These are phyloP conservation scores for Naegleria lovaniensis DNA, from an alignment of 208 protist genomes.

Conservation along the genomic window DNA sequence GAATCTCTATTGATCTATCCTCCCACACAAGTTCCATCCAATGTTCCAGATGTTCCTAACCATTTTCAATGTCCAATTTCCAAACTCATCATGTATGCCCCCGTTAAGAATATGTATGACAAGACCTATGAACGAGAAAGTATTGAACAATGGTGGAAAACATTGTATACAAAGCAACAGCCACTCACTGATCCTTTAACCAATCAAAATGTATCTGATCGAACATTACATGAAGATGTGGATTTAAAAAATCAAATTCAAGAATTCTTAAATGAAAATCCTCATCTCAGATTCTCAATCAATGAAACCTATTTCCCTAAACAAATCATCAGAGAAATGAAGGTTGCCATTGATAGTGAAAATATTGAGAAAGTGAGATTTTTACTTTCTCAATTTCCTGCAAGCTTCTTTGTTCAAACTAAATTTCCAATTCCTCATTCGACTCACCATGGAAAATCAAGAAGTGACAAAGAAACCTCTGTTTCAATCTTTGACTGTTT, in stretches of 20 bases:
- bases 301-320: neutral
- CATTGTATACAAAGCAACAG: neutral
- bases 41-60: neutral
- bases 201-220: neutral
- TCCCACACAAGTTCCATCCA: too few species aligned
- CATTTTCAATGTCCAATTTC: neutral
- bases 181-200: neutral
- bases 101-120: neutral
- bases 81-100: neutral
- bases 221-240: neutral
- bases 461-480: neutral
- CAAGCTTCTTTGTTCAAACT: neutral
- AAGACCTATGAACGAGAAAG: neutral
- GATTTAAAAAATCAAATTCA: neutral
- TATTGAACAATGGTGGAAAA: slow-evolving; percentile 11
- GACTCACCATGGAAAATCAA: neutral
- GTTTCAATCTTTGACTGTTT: neutral
- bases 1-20: too few species aligned
- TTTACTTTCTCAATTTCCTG: neutral
- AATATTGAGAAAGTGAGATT: neutral
- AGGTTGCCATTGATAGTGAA: neutral
- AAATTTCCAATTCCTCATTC: neutral
- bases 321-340: slow-evolving; percentile 9
- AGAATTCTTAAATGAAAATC: neutral
- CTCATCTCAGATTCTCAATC: neutral